Percentiles rank a stretch among this genome's conserved stretches.
Conservation (phyloP, 2,329 filamentous ascomycete genomes). For the Triangularia verruculosa region DNA sequence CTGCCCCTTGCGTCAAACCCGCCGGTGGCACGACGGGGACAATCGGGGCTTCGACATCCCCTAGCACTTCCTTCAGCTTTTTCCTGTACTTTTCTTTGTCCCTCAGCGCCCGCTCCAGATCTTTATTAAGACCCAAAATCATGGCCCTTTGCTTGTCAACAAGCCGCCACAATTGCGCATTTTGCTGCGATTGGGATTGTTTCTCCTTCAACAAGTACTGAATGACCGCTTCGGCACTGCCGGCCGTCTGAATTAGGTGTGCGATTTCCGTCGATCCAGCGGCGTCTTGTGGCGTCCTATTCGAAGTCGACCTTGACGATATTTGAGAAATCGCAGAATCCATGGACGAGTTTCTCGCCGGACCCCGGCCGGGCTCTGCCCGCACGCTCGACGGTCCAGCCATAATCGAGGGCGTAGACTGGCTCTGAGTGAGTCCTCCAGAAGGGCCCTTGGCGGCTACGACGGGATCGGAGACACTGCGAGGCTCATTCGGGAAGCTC, state of each 20-base stretch:
- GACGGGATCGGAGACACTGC: slow-evolving; percentile 43
- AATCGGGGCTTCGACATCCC: slow-evolving; percentile 36
- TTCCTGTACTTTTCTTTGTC: slow-evolving; percentile 93
- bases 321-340: slow-evolving; percentile 87
- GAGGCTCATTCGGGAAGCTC: slow-evolving; percentile 48
- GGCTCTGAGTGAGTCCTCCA: slow-evolving; percentile 38
- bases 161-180: slow-evolving; percentile 87
- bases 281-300: slow-evolving; percentile 57
- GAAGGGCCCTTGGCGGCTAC: slow-evolving; percentile 41
- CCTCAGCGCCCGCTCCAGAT: slow-evolving; percentile 84
- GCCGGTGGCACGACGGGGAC: slow-evolving; percentile 22
- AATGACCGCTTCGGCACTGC: slow-evolving; percentile 85
- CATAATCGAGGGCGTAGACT: slow-evolving; percentile 41
- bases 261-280: slow-evolving; percentile 72
- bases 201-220: slow-evolving; percentile 89
- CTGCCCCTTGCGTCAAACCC: slow-evolving; percentile 11
- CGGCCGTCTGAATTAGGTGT: slow-evolving; percentile 76
- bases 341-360: slow-evolving; percentile 78
- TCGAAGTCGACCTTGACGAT: slow-evolving; percentile 57
- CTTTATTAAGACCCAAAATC: slow-evolving; percentile 90
- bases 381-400: slow-evolving; percentile 44
- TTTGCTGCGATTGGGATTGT: slow-evolving; percentile 81
- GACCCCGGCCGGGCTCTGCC: slow-evolving; percentile 38
- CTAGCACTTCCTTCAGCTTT: slow-evolving; percentile 75
- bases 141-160: slow-evolving; percentile 95